Conservation (phyloP, 2,329 filamentous ascomycete genomes). For the Penicillium sp. region DNA sequence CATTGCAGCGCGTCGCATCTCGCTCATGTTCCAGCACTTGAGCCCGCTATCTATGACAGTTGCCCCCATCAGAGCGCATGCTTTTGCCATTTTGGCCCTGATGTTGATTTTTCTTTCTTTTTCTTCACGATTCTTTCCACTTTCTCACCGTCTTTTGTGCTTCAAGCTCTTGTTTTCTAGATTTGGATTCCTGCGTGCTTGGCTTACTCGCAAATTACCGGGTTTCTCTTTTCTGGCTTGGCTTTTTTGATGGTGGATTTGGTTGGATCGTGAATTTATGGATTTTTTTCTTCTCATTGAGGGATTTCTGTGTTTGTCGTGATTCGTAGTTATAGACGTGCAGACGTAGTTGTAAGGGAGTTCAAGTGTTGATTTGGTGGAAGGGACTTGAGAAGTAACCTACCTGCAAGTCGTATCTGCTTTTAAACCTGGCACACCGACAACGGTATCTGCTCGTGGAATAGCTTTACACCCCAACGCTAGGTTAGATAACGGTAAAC, state of each 20-base stretch:
- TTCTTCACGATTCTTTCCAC: neutral
- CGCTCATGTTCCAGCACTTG: neutral
- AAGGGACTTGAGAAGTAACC: too few species aligned
- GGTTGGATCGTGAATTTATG: slow-evolving; percentile 1
- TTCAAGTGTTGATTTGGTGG: neutral
- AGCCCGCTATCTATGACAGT: neutral
- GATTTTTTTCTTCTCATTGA: neutral
- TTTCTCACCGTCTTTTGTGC: slow-evolving; percentile 1
- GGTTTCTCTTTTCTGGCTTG: neutral
- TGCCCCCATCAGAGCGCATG: neutral
- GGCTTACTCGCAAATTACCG: neutral
- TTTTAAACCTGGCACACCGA: neutral
- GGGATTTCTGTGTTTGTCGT: neutral
- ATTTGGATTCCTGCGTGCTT: neutral
- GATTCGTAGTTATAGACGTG: neutral
- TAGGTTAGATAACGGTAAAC: too few species aligned
- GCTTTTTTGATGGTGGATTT: neutral
- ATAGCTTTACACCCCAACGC: neutral
- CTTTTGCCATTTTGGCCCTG: neutral
- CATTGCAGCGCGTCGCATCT: neutral
- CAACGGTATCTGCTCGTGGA: neutral
- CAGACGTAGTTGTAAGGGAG: neutral
- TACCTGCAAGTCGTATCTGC: neutral
- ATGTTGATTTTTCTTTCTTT: neutral
- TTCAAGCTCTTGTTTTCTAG: slow-evolving; percentile 5